Base-by-base conservation (phyloP, 768 basidiomycete species). In the Boletus rubroflammeus region DNA sequence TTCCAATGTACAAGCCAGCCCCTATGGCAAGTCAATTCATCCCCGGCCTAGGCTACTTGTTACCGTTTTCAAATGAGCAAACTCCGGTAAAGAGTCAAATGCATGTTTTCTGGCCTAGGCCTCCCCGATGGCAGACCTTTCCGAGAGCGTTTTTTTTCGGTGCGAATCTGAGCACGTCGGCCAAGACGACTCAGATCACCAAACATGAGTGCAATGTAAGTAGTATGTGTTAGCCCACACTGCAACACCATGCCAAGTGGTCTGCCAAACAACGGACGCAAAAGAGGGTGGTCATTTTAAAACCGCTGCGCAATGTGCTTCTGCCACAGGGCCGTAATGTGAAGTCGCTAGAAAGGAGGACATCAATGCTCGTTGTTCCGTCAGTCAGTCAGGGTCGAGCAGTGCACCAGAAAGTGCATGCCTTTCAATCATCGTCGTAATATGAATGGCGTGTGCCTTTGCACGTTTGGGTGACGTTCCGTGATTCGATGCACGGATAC, bases 321-420 rank as follows among this genome's bases (percentile, higher is more conserved):
- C 52, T 59, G 55, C 55, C 64, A 60, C 58, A 57, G 26, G 26
- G 54, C 23, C 21, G 45, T 36, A n/a, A 51, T 51, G 53, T 53
- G 64, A 63, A 51, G 21, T 51, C 43, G 43, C 35, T 35, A 7
- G 36, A 45, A 59, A 45, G 28, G 44, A 52, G 36, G 51, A 17
- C 29, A 44, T 44, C 8, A 31, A 23, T 14, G 1, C 2, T 6
- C 29, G 9, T 41, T 52, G 32, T 39, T 51, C 43, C 38, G 39
- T 45, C 38, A 39, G 21, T 39, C 35, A 28, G 44, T 60, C 62
- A 64, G 62, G 62, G 62, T 52, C 32, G 10, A 43, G n/a, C 50
- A 28, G 55, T 26, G 29, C 19, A 25, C 43, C n/a, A 45, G 39
- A 50, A 51, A 21, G 21, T 43, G 25, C 51, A 17, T 42, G 36